phyloP scores from a whole-genome alignment of 1,284 basidiomycete genomes.

The Cutaneotrichosporon sp. region DNA sequence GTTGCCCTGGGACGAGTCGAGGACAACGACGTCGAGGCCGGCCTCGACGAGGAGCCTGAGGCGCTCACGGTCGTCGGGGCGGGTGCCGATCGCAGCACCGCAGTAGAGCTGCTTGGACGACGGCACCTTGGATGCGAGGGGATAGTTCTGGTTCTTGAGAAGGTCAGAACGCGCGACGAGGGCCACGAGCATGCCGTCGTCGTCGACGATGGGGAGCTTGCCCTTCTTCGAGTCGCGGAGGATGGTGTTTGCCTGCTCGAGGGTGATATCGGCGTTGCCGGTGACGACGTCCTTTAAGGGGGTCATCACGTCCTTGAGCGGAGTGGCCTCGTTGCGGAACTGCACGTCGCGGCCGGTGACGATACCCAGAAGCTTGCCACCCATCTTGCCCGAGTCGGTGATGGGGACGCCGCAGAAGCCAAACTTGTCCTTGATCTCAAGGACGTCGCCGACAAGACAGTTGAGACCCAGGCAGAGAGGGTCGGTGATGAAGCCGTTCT shows the following conservation, averaged over 20 bases:
- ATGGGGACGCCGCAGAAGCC: constrained; percentile 98
- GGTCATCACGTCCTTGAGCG: constrained; percentile 89
- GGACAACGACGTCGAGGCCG: constrained; percentile 88
- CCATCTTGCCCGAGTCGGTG: constrained; percentile 82
- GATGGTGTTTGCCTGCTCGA: constrained; percentile 88
- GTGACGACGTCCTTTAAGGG: constrained; percentile 63
- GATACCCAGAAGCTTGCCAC: constrained; percentile 90
- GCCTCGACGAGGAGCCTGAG: constrained; percentile 83
- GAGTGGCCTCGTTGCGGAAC: constrained; percentile 68
- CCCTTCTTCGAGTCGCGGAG: constrained; percentile 97
- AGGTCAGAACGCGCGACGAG: constrained; percentile 93
- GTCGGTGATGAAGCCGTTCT: constrained; percentile 98
- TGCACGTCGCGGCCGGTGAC: constrained; percentile 96
- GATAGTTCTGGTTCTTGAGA: constrained; percentile 97
- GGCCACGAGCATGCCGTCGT: constrained; percentile 67
- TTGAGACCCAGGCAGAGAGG: constrained; percentile 79
- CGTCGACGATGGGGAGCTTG: constrained; percentile 86
- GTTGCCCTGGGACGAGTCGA: constrained; percentile 97
- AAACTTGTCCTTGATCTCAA: constrained; percentile 84
- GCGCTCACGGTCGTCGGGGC: constrained; percentile 80
- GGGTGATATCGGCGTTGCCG: constrained; percentile 77
- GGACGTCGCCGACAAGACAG: constrained; percentile 78
- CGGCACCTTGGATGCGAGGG: constrained; percentile 87
- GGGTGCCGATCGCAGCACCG: constrained; percentile 94
- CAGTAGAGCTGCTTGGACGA: constrained; percentile 94